phyloP scores from a whole-genome alignment of 495 filamentous ascomycete species.

The Penicillium antarcticum region DNA sequence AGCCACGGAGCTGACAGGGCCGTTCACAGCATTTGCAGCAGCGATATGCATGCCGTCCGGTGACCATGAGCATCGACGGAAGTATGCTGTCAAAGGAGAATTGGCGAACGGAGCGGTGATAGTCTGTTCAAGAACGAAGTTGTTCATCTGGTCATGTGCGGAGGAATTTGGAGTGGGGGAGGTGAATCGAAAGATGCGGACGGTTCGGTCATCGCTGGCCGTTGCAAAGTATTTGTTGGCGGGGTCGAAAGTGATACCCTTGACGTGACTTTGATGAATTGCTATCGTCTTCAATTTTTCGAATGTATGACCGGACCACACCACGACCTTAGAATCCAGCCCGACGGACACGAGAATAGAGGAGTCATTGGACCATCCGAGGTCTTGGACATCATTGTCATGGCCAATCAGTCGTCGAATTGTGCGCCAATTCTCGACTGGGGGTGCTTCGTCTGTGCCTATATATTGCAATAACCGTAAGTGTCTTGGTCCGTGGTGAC shows the following conservation, averaged over 20 bases:
- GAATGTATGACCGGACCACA: constrained; percentile 97
- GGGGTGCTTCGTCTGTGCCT: constrained; percentile 88
- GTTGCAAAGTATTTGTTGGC: constrained; percentile 99
- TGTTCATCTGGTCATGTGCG: constrained; percentile 88
- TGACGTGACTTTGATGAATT: constrained; percentile 93
- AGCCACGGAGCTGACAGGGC: constrained; percentile 92
- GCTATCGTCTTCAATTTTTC: constrained; percentile 93
- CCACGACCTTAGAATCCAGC: constrained; percentile 94
- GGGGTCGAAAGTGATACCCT: constrained; percentile 96
- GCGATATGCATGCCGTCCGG: constrained; percentile 97
- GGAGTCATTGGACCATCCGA: constrained; percentile 95
- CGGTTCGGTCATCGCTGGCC: constrained; percentile 91
- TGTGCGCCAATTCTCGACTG: constrained; percentile 96
- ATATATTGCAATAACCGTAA: constrained; percentile 9
- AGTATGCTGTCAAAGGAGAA: constrained; percentile 94
- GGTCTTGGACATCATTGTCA: constrained; percentile 97
- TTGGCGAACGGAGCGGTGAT: constrained; percentile 81
- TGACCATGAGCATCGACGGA: constrained; percentile 93
- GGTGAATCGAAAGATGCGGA: constrained; percentile 95
- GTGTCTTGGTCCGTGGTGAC: not conserved
- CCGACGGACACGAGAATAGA: constrained; percentile 95
- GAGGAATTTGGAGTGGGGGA: constrained; percentile 89
- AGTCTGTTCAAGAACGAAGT: constrained; percentile 86
- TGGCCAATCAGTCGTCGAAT: constrained; percentile 89
- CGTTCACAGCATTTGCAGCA: constrained; percentile 93